phyloP scores from a whole-genome alignment of 2,329 filamentous ascomycete species.

The Aureobasidium namibiae region DNA sequence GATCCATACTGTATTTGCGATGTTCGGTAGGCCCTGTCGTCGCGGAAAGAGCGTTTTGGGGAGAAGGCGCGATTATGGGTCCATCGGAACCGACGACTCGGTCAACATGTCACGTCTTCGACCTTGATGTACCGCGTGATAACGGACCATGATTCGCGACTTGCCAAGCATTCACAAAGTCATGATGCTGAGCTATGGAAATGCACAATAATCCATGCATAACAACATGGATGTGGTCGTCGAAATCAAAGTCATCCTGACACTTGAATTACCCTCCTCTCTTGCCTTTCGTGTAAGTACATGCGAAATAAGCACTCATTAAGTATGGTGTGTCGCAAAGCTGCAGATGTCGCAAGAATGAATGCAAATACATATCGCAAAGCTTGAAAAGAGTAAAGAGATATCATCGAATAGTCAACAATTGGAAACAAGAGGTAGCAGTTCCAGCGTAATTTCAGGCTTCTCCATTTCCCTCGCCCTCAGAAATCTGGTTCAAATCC shows the following conservation, averaged over 20 bases:
- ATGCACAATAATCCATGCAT: background rate
- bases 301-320: background rate
- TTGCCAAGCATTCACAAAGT: background rate
- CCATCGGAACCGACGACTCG: background rate
- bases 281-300: background rate
- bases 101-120: background rate
- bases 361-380: no score
- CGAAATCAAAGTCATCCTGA: background rate
- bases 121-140: slow-evolving; percentile 5
- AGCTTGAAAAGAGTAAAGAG: no score
- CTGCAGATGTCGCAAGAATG: no score
- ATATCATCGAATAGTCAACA: no score
- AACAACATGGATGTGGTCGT: background rate
- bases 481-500: no score
- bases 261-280: background rate
- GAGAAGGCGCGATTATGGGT: background rate
- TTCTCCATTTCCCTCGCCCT: no score
- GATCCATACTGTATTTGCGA: slow-evolving; percentile 17
- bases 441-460: no score
- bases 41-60: no score
- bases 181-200: background rate
- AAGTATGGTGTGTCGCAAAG: background rate
- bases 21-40: background rate
- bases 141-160: background rate
- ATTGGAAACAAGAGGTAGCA: no score